Base-by-base conservation (phyloP, 768 basidiomycete species). In the Coprinellus aureogranulatus region DNA sequence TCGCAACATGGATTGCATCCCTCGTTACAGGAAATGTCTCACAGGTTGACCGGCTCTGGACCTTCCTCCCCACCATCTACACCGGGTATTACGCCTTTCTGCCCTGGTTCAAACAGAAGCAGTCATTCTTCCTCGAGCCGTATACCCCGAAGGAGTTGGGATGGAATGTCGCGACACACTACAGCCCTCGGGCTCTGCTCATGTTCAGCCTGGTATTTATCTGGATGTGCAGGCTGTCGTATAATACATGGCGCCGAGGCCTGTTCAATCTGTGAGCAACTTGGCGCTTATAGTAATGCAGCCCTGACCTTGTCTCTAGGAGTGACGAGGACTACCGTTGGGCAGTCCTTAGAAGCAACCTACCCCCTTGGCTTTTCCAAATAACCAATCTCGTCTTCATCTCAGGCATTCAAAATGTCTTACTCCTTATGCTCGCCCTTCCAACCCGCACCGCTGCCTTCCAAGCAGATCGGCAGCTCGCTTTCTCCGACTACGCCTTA, bases 311-410 rank as follows among this genome's bases (percentile, higher is more conserved):
- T 5, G 55, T 4, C 58, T 37, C 26, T 57, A 92, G 89, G 6
- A 78, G 81, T 26, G 91, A 90, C 25, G 94, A 96, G 70, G 94
- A 97, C 70, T 98, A 98, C 66, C 88, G 96, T 26, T 98, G 95
- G 92, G 83, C 77, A 1, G 74, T 93, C 37, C 77, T 97, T 14
- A 84, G 94, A 41, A 68, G 74, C 40, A 77, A 85, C 48, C 66
- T 80, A 18, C 70, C 72, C 1, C 70, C 71, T 57, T 69, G 67
- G 63, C 74, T 85, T 16, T 79, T 81, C 69, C 79, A 79, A 48
- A 37, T 80, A 44, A 60, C 68, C 45, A 78, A 80, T 45, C 63
- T 92, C 14, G 78, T 79, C 12, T 94, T 93, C 75, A 87, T 94
- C 55, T 85, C 92, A 6, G 74, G 79, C 61, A 86, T 77, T 16